A percentile compares a stretch with the other conserved stretches of the same genome.
phyloP scores from a whole-genome alignment of 495 filamentous ascomycete species.

The Aspergillus sclerotioniger region DNA sequence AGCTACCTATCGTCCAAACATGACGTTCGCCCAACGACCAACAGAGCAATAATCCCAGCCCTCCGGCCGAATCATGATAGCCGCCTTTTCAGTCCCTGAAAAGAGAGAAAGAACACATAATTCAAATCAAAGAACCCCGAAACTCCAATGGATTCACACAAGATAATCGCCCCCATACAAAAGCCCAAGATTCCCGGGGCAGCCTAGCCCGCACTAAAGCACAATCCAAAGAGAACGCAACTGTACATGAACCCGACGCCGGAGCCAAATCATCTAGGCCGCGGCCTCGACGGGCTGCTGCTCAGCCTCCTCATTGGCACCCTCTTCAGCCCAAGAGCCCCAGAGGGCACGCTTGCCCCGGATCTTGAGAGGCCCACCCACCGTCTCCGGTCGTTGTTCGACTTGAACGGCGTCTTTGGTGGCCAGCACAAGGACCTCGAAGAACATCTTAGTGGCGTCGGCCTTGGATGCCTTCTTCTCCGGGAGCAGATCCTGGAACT shows the following conservation, averaged over 20 bases:
- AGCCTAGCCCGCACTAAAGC: conserved; percentile 9
- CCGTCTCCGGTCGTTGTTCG: conserved; percentile 73
- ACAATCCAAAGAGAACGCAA: conserved; percentile 8
- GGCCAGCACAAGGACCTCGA: conserved; percentile 89
- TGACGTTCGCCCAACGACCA: conserved; percentile 11
- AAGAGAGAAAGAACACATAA: not conserved
- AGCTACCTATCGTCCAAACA: conserved; percentile 16
- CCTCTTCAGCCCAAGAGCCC: conserved; percentile 92
- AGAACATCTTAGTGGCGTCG: conserved; percentile 99
- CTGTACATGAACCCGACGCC: conserved; percentile 12
- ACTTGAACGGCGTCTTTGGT: conserved; percentile 98
- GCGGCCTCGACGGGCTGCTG: conserved; percentile 31
- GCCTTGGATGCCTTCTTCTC: conserved; percentile 71
- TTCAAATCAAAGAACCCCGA: conserved; percentile 6
- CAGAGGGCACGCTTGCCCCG: conserved; percentile 87
- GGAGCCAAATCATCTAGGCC: conserved; percentile 19
- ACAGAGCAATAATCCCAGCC: conserved; percentile 5
- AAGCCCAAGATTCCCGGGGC: conserved; percentile 8
- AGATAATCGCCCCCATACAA: conserved; percentile 11
- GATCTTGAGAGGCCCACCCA: conserved; percentile 76
- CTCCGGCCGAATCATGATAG: conserved; percentile 7
- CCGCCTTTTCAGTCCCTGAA: conserved; percentile 21
- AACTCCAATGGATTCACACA: conserved; percentile 20
- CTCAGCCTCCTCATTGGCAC: conserved; percentile 59
- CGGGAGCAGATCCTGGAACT: conserved; percentile 91